Base-by-base conservation (phyloP, 2,329 filamentous ascomycete genomes). In the Paraconiothyrium brasiliense region DNA sequence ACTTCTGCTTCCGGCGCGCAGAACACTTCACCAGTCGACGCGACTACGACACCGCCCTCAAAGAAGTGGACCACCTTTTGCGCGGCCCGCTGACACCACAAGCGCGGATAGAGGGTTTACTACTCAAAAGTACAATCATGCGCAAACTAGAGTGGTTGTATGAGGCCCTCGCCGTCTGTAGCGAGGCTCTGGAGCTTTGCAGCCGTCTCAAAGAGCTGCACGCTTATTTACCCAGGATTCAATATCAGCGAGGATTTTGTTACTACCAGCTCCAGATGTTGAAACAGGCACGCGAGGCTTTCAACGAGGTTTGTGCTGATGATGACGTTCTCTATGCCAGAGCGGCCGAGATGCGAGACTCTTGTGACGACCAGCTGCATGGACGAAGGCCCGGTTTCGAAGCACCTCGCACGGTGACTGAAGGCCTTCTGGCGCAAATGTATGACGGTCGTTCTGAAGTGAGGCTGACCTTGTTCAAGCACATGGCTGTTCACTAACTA, bases 81-180 rank as follows among this genome's bases (percentile, higher is more conserved):
- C 67, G 65, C 13, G 70, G 73, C 0, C 67, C 73, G 16, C 63
- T 77, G 2, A 68, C 68, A 41, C 37, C 66, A 0, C 67, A 71
- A 50, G 62, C 71, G 13, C 68, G 74, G 9, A 60, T 70, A 2
- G 72, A 77, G 32, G 72, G 71, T 4, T 60, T 76, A 2, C 50
- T 77, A 8, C 58, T 77, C 22, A 77, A 76, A 58, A 74, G 74
- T 58, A 65, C 54, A 27, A 63, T 76, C 10, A 56, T 73, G 14
- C 62, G 68, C 14, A 69, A 67, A 10, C 64, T 73, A 8, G 68
- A 72, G 2, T 67, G 69, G 46, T 60, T 74, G 3, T 71, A 65
- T 34, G 69, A 76, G 7, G 72, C 73, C 1, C 66, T 77, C 3
- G 75, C 74, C 27, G 67, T 69, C 1, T 77, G 74, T 46, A 75